Conservation (phyloP, 2,329 filamentous ascomycete genomes). For the Furcasterigmium sp. region DNA sequence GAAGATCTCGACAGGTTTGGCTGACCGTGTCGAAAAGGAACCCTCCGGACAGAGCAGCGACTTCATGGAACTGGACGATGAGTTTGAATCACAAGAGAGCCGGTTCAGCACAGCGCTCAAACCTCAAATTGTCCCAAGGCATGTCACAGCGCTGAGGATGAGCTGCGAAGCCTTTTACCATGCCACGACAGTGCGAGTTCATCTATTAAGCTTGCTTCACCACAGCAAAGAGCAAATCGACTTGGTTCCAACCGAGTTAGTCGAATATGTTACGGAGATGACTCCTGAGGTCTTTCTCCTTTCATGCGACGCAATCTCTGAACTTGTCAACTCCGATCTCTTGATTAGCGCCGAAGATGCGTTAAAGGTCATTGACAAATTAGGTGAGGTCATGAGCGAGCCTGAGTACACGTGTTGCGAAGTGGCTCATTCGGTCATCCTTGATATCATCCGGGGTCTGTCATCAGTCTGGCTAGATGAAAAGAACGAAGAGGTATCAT, state of each 20-base stretch:
- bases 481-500: constrained; percentile 50
- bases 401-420: constrained; percentile 70
- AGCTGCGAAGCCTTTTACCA: constrained; percentile 41
- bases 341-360: constrained; percentile 42
- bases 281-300: constrained; percentile 48
- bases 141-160: constrained; percentile 33
- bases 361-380: constrained; percentile 39
- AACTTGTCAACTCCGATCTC: constrained; percentile 50
- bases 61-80: constrained; percentile 63
- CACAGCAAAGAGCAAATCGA: constrained; percentile 39
- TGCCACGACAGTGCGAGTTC: constrained; percentile 40
- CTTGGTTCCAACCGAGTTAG: constrained; percentile 42
- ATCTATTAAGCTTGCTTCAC: constrained; percentile 36
- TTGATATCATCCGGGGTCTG: constrained; percentile 63
- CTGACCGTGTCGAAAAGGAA: constrained; percentile 24
- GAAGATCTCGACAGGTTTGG: constrained; percentile 28
- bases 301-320: constrained; percentile 42
- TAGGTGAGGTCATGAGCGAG: constrained; percentile 46
- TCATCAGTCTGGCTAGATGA: constrained; percentile 58
- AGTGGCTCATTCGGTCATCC: constrained; percentile 59
- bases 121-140: constrained; percentile 38
- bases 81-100: constrained; percentile 56
- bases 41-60: constrained; percentile 35
- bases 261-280: constrained; percentile 44
- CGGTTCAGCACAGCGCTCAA: constrained; percentile 27